Evolutionary conservation across 768 basidiomycete genomes (phyloP).

Genomic region (Psilocybe subaeruginosa): DNA sequence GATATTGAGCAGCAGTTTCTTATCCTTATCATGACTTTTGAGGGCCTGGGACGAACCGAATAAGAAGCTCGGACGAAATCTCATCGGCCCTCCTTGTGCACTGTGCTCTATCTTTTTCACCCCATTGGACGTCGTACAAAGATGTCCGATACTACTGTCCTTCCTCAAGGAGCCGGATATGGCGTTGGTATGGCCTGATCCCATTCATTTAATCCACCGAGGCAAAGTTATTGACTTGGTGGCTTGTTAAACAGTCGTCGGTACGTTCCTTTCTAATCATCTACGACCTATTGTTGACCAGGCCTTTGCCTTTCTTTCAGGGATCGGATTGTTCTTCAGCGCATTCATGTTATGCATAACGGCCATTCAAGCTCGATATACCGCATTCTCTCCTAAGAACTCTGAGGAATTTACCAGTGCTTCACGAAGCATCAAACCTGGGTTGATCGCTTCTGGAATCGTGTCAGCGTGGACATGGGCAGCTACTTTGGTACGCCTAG

Average conservation of each 20-base stretch:
- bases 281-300: background rate
- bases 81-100: background rate
- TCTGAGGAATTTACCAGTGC: slow-evolving; percentile 87
- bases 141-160: slow-evolving; percentile 38
- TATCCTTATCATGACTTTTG: slow-evolving; percentile 13
- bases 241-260: slow-evolving; percentile 25
- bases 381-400: slow-evolving; percentile 73
- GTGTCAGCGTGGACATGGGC: slow-evolving; percentile 95
- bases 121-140: background rate
- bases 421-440: slow-evolving; percentile 85
- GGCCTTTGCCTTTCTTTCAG: slow-evolving; percentile 33
- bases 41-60: background rate
- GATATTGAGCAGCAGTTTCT: slow-evolving; percentile 13
- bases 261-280: slow-evolving; percentile 18
- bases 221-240: background rate
- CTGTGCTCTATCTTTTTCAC: background rate
- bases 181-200: slow-evolving; percentile 58
- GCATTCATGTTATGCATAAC: slow-evolving; percentile 80
- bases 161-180: slow-evolving; percentile 86
- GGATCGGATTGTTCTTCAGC: slow-evolving; percentile 89
- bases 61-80: background rate
- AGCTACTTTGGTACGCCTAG: slow-evolving; percentile 60
- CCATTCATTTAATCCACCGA: too few relatives aligned
- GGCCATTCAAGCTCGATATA: slow-evolving; percentile 83
- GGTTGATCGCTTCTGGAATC: slow-evolving; percentile 90